A percentile compares a stretch with the other conserved stretches of the same genome.
Evolutionary conservation across 2,329 filamentous ascomycete species (phyloP).

Genomic region (Apiospora saccharicola): DNA sequence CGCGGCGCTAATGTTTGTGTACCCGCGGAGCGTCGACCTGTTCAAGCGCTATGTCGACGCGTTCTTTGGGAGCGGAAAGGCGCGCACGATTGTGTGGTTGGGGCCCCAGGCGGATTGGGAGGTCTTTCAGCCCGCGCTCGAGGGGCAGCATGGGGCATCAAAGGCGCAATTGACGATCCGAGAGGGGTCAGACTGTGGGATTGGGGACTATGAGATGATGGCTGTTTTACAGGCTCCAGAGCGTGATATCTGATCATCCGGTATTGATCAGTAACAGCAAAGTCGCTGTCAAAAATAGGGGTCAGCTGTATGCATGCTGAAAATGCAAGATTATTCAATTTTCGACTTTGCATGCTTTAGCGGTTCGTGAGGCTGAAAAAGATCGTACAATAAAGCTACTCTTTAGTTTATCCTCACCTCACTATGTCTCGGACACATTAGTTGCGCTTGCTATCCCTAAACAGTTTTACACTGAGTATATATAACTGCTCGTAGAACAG

Average conservation of each 20-base stretch:
- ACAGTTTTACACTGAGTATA: too few species aligned
- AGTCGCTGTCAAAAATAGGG: too few species aligned
- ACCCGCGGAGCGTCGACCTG: slow-evolving; percentile 42
- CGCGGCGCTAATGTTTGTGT: slow-evolving; percentile 42
- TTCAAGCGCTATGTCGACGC: slow-evolving; percentile 38
- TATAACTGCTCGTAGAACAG: too few species aligned
- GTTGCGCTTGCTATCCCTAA: too few species aligned
- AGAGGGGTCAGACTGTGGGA: not conserved
- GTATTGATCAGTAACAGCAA: not conserved
- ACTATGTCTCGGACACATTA: too few species aligned
- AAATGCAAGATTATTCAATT: too few species aligned
- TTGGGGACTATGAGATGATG: slow-evolving; percentile 32
- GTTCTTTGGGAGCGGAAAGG: not conserved
- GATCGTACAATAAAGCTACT: too few species aligned
- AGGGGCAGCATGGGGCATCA: slow-evolving; percentile 19
- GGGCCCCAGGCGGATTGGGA: slow-evolving; percentile 32
- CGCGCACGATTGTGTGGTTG: slow-evolving; percentile 30
- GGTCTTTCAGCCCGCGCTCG: slow-evolving; percentile 15
- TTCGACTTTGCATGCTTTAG: too few species aligned
- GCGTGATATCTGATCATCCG: not conserved
- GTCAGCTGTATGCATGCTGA: too few species aligned
- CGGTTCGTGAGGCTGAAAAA: too few species aligned
- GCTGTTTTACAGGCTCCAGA: slow-evolving; percentile 22
- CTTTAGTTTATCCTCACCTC: too few species aligned
- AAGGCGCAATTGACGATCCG: not conserved